A percentile compares a stretch with the other conserved stretches of the same genome.
Evolutionary conservation across 164 flowering plant genomes (phyloP).

Genomic region (Paratinospora sagittata): DNA sequence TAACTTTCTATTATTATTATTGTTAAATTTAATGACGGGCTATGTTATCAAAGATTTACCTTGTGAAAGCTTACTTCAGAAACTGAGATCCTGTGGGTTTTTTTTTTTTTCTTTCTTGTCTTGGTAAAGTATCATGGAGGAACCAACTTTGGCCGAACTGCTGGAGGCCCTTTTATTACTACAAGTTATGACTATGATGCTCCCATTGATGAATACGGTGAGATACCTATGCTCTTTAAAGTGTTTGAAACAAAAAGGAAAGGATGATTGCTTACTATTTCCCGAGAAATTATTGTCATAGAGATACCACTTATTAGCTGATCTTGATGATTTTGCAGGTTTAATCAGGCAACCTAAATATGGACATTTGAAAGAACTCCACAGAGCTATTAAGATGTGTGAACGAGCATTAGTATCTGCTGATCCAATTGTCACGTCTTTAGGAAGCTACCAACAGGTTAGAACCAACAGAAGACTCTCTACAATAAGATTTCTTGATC

Average conservation of each 20-base stretch:
- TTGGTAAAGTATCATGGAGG: conserved; percentile 88
- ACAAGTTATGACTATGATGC: conserved; percentile 99
- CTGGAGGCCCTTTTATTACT: conserved; percentile 96
- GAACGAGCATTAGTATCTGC: conserved; percentile 75
- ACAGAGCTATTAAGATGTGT: conserved; percentile 74
- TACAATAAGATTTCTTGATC: neutral
- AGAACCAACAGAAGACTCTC: no score
- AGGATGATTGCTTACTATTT: no score
- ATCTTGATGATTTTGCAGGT: conserved; percentile 36
- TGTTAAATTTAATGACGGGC: neutral
- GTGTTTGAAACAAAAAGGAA: no score
- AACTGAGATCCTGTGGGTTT: neutral
- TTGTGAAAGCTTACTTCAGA: neutral
- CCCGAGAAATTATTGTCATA: no score
- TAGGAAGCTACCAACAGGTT: conserved; percentile 73
- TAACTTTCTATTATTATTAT: conserved; percentile 1
- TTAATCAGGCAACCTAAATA: conserved; percentile 83
- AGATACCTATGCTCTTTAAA: conserved; percentile 7
- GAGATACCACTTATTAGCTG: no score
- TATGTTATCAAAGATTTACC: neutral
- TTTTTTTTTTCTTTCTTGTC: no score
- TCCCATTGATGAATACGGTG: conserved; percentile 98
- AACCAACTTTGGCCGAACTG: conserved; percentile 93
- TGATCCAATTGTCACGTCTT: conserved; percentile 58
- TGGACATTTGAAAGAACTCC: conserved; percentile 87